A percentile compares a stretch with the other conserved stretches of the same genome.
Conservation (phyloP, 75 land plant genomes). For the Selaginella tamariscina region DNA sequence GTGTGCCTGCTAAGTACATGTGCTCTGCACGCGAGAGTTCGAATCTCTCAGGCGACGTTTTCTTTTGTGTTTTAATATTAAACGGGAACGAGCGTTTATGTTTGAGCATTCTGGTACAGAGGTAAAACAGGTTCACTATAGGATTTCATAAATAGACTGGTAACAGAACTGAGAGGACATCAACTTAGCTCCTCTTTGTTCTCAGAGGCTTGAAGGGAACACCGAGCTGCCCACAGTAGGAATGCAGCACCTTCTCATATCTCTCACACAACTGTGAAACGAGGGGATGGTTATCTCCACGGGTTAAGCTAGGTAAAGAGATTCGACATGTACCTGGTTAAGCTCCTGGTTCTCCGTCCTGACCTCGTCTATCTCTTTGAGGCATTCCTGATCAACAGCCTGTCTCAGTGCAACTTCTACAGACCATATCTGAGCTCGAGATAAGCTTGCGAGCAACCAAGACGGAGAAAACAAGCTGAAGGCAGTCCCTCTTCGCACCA, state of each 20-base stretch:
- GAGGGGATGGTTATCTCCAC: background rate
- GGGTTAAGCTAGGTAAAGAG: background rate
- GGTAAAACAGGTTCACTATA: no score
- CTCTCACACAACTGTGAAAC: background rate
- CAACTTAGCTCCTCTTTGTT: background rate
- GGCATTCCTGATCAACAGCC: background rate
- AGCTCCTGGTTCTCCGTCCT: background rate
- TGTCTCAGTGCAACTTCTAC: background rate
- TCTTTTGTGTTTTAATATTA: no score
- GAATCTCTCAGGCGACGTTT: constrained; percentile 15
- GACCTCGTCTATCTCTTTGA: background rate
- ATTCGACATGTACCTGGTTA: background rate
- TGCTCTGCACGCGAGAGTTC: constrained; percentile 10
- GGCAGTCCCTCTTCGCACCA: background rate
- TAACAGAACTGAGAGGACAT: no score
- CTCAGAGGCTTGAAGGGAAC: background rate
- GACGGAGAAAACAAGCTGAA: background rate
- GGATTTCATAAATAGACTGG: no score
- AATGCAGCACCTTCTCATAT: background rate
- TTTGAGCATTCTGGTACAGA: no score
- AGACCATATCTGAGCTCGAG: background rate
- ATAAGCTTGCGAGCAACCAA: background rate
- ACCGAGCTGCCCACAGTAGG: background rate
- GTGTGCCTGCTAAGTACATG: constrained; percentile 15
- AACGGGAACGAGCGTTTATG: no score